Conservation (phyloP, 371 early-diverging fungal species). For the Actinomortierella ambigua region DNA sequence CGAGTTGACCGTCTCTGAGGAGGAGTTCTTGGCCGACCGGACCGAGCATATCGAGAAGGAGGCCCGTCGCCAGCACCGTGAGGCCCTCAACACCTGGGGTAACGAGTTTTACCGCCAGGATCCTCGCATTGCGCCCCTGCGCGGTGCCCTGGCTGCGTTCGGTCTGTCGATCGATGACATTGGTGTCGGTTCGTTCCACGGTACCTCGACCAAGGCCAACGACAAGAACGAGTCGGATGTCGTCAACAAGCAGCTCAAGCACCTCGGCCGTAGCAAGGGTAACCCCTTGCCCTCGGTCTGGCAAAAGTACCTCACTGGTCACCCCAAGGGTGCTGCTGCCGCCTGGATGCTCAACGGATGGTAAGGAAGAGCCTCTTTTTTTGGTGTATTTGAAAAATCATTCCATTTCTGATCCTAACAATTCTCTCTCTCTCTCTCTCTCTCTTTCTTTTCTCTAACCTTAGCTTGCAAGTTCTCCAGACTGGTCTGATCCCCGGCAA, state of each 20-base stretch:
- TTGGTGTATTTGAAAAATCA: too few species aligned
- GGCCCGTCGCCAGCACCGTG: slow-evolving; percentile 85
- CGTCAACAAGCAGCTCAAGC: slow-evolving; percentile 84
- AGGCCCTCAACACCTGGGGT: slow-evolving; percentile 82
- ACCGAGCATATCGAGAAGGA: slow-evolving; percentile 86
- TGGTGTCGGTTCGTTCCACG: slow-evolving; percentile 97
- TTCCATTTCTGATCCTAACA: not conserved
- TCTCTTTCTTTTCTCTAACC: not conserved
- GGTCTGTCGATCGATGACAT: slow-evolving; percentile 94
- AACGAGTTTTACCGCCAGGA: slow-evolving; percentile 90
- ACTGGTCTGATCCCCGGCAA: slow-evolving; percentile 95
- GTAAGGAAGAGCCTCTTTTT: too few species aligned
- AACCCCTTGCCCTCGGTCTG: slow-evolving; percentile 83
- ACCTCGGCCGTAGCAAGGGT: slow-evolving; percentile 90
- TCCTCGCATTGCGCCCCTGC: slow-evolving; percentile 86
- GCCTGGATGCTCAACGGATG: slow-evolving; percentile 97
- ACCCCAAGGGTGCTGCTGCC: slow-evolving; percentile 97
- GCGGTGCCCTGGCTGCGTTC: slow-evolving; percentile 90
- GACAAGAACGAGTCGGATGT: slow-evolving; percentile 96
- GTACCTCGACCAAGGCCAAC: slow-evolving; percentile 96
- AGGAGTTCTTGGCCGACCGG: slow-evolving; percentile 79
- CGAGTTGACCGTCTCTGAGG: slow-evolving; percentile 63
- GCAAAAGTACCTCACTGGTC: slow-evolving; percentile 97
- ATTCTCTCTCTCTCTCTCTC: not conserved
- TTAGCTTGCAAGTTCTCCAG: slow-evolving; percentile 82